A percentile compares a stretch with the other conserved stretches of the same genome.
Conservation (phyloP, 306 rosid genomes). For the Cucurbita pepo region DNA sequence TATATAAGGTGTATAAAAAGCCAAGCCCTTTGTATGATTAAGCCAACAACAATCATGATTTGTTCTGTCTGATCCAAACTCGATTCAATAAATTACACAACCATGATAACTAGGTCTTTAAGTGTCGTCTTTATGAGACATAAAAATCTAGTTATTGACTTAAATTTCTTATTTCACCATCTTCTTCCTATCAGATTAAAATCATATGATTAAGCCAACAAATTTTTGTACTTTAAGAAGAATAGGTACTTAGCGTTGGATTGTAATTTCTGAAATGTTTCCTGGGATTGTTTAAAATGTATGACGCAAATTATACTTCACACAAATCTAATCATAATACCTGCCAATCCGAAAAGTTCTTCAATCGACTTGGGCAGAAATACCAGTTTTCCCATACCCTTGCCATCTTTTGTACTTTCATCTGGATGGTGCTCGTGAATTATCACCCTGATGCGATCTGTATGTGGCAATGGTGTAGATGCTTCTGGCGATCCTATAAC, state of each 20-base stretch:
- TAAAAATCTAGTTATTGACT: not conserved
- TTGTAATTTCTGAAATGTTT: not conserved
- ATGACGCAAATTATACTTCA: not conserved
- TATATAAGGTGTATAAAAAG: not conserved
- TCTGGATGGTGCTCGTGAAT: conserved; percentile 57
- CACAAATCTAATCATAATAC: conserved; percentile 26
- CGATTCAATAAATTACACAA: not conserved
- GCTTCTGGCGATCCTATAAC: conserved; percentile 24
- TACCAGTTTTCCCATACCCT: conserved; percentile 34
- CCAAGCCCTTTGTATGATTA: not conserved
- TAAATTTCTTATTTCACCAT: not conserved
- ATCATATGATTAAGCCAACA: not conserved
- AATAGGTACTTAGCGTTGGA: not conserved
- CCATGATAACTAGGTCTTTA: not conserved
- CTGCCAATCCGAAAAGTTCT: conserved; percentile 51
- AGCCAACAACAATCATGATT: not conserved
- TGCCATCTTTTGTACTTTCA: conserved; percentile 28
- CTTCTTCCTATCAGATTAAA: not conserved
- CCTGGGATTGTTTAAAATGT: not conserved
- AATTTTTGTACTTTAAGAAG: not conserved
- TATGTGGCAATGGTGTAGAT: conserved; percentile 16
- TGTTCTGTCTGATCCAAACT: not conserved
- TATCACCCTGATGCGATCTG: conserved; percentile 33
- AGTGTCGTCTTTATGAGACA: not conserved
- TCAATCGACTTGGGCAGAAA: conserved; percentile 59